Base-by-base conservation (phyloP, 371 early-diverging fungal genomes). In the Apophysomyces ossiformis region DNA sequence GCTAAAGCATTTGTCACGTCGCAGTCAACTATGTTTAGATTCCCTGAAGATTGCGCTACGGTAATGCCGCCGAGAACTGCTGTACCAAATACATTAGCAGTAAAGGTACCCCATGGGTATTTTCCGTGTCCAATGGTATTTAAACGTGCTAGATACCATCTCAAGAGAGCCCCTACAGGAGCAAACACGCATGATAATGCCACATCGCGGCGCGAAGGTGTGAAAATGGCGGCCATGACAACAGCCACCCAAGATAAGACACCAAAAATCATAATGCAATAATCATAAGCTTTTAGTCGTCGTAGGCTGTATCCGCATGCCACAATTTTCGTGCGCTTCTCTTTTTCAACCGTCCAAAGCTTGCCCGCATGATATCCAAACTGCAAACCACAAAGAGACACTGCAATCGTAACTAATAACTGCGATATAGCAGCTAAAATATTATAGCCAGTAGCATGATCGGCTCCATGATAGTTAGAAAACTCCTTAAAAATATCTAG, bases 41-140 rank as follows among this genome's bases (percentile, higher is more conserved):
- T 13, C 41, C 68, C 54, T 36, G 76, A 58, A 43, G 81, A 66
- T 62, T 83, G 75, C 26, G 86, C 37, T 9, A 88, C 63, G n/a
- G 84, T 67, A 0, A 89, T 43, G 7, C 77, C 67, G 1, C 90
- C 89, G 11, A 92, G 65, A 0, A 89, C 66, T 2, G 71, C 16
- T 0, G 90, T 85, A 0, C 91, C 93, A 7, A 79, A 57, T 1
- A 89, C 66, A 61, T 93, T 93, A 15, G 86, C 92, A 13, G 75
- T 58, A 69, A 88, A 87, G 0, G 93, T 93, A 7, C 93, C 93
- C 4, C 85, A 26, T 1, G 90, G 89, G 50, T 88, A 85, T 12
- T 62, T 45, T 0, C 71, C 60, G 7, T 57, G 21, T 8, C 60
- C 21, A 21, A 15, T 50, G 12, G 71, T 59, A 59, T 91, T 91